Conservation (phyloP, 257 asterid genomes). For the Salvia splendens region DNA sequence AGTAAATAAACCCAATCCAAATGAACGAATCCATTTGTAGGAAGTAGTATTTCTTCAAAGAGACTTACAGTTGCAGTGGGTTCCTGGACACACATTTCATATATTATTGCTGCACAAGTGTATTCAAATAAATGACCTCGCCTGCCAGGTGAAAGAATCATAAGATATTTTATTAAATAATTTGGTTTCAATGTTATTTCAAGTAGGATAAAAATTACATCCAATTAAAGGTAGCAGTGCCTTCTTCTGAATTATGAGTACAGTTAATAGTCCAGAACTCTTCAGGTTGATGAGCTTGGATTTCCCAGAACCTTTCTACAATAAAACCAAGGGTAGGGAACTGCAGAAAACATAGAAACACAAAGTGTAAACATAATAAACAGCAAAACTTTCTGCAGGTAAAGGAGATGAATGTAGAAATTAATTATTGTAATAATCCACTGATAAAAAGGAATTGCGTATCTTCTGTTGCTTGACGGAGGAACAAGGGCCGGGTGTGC, state of each 20-base stretch:
- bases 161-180: conserved; percentile 26
- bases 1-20: conserved; percentile 26
- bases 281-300: conserved; percentile 94
- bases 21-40: conserved; percentile 18
- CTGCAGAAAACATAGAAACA: conserved; percentile 48
- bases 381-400: conserved; percentile 18
- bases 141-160: conserved; percentile 54
- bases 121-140: conserved; percentile 95
- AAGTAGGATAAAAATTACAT: conserved; percentile 57
- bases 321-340: conserved; percentile 95
- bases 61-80: conserved; percentile 88
- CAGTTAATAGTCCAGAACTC: conserved; percentile 96
- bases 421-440: conserved; percentile 13
- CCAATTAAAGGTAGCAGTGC: conserved; percentile 83
- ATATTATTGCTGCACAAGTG: conserved; percentile 77
- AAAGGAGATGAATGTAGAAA: conserved; percentile 24
- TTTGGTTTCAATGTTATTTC: conserved; percentile 17
- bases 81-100: conserved; percentile 89
- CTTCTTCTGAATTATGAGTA: conserved; percentile 85
- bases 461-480: conserved; percentile 20
- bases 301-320: conserved; percentile 98
- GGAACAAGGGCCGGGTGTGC: conserved; percentile 11
- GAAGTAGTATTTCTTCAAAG: conserved; percentile 24
- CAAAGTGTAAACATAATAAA: conserved; percentile 21
- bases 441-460: conserved; percentile 12